Evolutionary conservation across 805 yeast genomes (phyloP), one percentile per base, ranked within the genome.

Genomic region (Candida easanensis): DNA sequence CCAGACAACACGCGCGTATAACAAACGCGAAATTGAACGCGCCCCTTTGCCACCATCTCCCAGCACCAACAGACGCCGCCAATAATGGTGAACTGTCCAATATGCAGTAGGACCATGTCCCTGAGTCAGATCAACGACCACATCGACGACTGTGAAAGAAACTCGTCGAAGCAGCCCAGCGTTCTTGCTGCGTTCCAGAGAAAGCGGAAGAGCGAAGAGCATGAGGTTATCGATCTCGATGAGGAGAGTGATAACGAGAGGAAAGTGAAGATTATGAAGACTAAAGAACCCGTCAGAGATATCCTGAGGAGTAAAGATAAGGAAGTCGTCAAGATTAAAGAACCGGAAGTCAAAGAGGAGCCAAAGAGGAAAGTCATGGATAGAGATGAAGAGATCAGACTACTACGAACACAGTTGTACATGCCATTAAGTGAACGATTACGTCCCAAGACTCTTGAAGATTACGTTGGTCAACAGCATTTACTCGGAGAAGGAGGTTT

Each of bases 401-500:
- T 53, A 43, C 25, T 60, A 36, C 41, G 38, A 10, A 14, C 43
- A 21, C 51, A 50, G 28, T 5, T 43, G 1, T 39, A 45, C 25
- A 27, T 62, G 31, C 75, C 97, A 1, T 64, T 90, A 17, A 84
- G 95, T 2, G 96, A 88, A 57, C 71, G 80, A 39, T 70, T 88
- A n/a, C 70, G 98, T n/a, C 99, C 99, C 0, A 65, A 64, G 10
- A 63, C 69, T 0, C 63, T 93, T 21, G 71, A 72, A 3, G 87
- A 84, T 3, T 89, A 82, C 57, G 74, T 91, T 19, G 99, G 99
- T 0, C 99, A 93, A 63, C 67, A 70, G 13, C 95, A 90, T 63
- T 64, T 93, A 3, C 69, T 91, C 4, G 84, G 86, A 0, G 63
- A 66, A 2, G 41, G 36, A 3, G 95, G 97, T 1, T 68, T 82